Conservation (phyloP, 2,329 filamentous ascomycete genomes). For the Botryotinia narcissicola region DNA sequence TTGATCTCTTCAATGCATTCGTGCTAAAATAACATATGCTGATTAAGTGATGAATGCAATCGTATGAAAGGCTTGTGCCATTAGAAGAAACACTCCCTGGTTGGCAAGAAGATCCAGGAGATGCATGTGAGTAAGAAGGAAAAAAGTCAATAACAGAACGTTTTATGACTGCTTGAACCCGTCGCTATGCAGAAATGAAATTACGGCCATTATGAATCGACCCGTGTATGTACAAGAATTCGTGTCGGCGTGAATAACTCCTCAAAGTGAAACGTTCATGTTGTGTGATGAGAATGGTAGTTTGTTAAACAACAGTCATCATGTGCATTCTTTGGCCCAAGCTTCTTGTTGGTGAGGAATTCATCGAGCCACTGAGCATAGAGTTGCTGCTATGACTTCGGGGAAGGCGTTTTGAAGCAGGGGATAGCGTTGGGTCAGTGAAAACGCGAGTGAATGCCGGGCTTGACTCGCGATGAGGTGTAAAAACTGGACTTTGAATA, state of each 20-base stretch:
- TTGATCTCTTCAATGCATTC: constrained; percentile 1
- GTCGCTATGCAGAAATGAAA: constrained; percentile 22
- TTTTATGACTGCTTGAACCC: constrained; percentile 16
- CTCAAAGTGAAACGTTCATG: not conserved
- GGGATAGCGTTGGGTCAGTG: constrained; percentile 56
- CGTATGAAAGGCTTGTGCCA: constrained; percentile 9
- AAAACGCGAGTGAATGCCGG: constrained; percentile 68
- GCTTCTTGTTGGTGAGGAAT: constrained; percentile 51
- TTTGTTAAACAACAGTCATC: constrained; percentile 55
- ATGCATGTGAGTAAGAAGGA: constrained; percentile 13
- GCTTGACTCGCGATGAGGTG: constrained; percentile 53
- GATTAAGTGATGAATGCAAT: constrained; percentile 11
- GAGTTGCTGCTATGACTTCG: constrained; percentile 56
- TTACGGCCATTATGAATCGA: constrained; percentile 6
- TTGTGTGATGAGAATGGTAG: constrained; percentile 6
- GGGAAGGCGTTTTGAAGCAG: constrained; percentile 49
- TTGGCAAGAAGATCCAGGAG: not conserved
- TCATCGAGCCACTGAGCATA: constrained; percentile 50
- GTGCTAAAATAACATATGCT: constrained; percentile 14
- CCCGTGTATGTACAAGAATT: constrained; percentile 21
- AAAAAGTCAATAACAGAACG: constrained; percentile 13
- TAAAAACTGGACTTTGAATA: constrained; percentile 54
- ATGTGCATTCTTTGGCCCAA: constrained; percentile 58
- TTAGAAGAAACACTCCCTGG: constrained; percentile 14
- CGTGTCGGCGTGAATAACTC: constrained; percentile 1